These are phyloP conservation scores for Chamaecrista fasciculata DNA, from an alignment of 306 rosid genomes.

Conservation along the genomic window DNA sequence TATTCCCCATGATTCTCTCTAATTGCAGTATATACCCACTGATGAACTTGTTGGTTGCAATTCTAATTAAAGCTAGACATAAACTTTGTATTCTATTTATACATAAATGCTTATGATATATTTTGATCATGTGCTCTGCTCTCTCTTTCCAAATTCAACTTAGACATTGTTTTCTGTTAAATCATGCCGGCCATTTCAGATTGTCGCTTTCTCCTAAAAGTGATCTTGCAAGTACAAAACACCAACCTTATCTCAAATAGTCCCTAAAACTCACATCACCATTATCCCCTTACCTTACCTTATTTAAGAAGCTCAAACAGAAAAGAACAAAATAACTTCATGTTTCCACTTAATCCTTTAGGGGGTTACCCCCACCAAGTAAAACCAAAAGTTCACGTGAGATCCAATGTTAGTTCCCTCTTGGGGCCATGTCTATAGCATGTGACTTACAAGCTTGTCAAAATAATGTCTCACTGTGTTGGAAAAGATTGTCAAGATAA, in stretches of 20 bases:
- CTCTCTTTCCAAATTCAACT: conserved; percentile 40
- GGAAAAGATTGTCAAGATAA: conserved; percentile 41
- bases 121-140: conserved; percentile 54
- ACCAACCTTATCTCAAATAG: conserved; percentile 49
- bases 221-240: conserved; percentile 47
- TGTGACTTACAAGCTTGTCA: conserved; percentile 44
- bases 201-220: conserved; percentile 38
- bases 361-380: conserved; percentile 18
- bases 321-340: conserved; percentile 3
- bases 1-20: conserved; percentile 25
- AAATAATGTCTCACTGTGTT: conserved; percentile 53
- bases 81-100: background rate
- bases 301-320: conserved; percentile 19
- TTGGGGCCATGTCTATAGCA: conserved; percentile 36
- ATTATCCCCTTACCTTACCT: conserved; percentile 30
- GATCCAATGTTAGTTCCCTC: conserved; percentile 19
- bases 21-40: conserved; percentile 2
- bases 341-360: conserved; percentile 15
- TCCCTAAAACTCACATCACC: conserved; percentile 42
- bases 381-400: conserved; percentile 46
- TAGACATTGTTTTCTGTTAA: conserved; percentile 38
- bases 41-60: conserved; percentile 26
- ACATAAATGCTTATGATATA: background rate
- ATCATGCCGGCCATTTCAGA: conserved; percentile 69
- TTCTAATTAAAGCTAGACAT: conserved; percentile 28